Percentiles rank a stretch among this genome's conserved stretches.
Conservation (phyloP, 2,329 filamentous ascomycete genomes). For the Trichoderma pleuroti region DNA sequence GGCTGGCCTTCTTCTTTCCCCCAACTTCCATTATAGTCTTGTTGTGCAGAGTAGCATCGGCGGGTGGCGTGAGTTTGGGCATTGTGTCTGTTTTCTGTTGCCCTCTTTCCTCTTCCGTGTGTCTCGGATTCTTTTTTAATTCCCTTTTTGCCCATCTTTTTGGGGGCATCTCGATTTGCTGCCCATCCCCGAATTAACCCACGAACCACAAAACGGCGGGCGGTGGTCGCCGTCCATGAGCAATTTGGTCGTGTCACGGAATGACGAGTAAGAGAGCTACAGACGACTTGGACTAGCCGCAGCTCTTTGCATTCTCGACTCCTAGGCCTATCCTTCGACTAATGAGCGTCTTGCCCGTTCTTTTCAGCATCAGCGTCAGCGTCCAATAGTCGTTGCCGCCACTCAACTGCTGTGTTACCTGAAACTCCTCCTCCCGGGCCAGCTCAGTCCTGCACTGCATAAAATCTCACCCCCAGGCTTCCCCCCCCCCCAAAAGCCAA, state of each 20-base stretch:
- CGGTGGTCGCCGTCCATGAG: not conserved
- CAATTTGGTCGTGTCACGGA: not conserved
- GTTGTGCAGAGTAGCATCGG: not conserved
- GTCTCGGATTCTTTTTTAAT: not conserved
- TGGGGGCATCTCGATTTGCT: not conserved
- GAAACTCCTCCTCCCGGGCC: not conserved
- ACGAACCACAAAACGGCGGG: not conserved
- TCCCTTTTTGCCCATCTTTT: not conserved
- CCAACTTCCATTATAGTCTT: not conserved
- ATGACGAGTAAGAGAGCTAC: not conserved
- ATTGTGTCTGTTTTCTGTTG: not conserved
- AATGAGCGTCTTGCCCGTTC: not conserved
- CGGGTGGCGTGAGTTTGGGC: not conserved
- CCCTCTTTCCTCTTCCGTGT: not conserved
- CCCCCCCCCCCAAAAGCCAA: not conserved
- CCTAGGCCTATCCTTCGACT: not conserved
- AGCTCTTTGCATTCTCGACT: not conserved
- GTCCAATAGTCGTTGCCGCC: constrained; percentile 5
- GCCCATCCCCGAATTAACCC: not conserved
- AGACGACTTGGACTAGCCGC: not conserved
- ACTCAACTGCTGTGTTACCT: not conserved
- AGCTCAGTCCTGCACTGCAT: constrained; percentile 2
- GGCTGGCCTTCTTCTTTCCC: not conserved
- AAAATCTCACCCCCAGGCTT: not conserved
- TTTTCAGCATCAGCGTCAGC: not conserved